These are phyloP conservation scores for Oryza officinalis DNA, from an alignment of 176 grass and related monocot genomes.

Conservation along the genomic window DNA sequence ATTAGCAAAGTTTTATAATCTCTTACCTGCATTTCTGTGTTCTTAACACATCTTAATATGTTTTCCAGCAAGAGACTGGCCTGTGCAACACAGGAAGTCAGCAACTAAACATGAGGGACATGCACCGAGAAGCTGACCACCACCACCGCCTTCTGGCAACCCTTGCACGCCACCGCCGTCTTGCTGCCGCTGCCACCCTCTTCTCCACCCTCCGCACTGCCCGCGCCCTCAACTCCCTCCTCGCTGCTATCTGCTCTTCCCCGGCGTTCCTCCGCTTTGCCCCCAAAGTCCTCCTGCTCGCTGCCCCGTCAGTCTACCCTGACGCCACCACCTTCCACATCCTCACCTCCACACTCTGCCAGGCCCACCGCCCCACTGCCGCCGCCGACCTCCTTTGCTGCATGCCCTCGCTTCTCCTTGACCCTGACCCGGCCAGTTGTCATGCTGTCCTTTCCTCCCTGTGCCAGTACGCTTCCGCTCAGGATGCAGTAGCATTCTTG, in stretches of 20 bases:
- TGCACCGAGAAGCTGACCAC: neutral
- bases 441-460: conserved; percentile 34
- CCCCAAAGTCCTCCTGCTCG: conserved; percentile 29
- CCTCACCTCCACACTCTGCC: conserved; percentile 42
- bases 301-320: conserved; percentile 21
- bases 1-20: neutral
- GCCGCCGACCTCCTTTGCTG: conserved; percentile 31
- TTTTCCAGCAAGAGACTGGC: conserved; percentile 74
- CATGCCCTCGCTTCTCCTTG: conserved; percentile 43
- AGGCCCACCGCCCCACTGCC: neutral
- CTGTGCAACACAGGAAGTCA: conserved; percentile 50
- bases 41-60: conserved; percentile 8
- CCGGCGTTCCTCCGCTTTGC: conserved; percentile 2
- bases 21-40: neutral
- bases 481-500: conserved; percentile 40
- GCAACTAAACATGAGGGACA: neutral
- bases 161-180: conserved; percentile 32
- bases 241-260: conserved; percentile 11
- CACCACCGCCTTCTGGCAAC: conserved; percentile 17
- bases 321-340: conserved; percentile 34
- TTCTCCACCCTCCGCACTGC: conserved; percentile 23
- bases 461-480: conserved; percentile 2
- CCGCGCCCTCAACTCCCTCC: conserved; percentile 33
- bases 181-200: conserved; percentile 25
- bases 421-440: conserved; percentile 17